phyloP scores from a whole-genome alignment of 495 filamentous ascomycete genomes.

The Penicillium waksmanii region DNA sequence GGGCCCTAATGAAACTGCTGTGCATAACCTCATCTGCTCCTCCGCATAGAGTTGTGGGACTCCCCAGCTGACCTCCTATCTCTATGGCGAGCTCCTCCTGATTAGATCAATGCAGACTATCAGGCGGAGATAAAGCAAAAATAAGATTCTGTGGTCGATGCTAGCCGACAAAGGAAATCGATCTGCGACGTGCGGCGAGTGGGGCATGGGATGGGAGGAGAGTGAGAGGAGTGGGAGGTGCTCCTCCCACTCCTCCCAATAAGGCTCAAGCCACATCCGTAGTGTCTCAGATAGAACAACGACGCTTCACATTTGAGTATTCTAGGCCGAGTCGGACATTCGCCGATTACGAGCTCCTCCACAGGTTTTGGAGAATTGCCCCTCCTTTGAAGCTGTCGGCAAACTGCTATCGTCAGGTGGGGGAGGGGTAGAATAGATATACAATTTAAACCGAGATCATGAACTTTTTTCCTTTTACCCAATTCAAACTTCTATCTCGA shows the following conservation, averaged over 20 bases:
- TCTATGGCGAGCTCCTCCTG: background rate
- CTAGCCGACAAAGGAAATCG: background rate
- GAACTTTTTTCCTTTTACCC: constrained; percentile 3
- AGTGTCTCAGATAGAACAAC: background rate
- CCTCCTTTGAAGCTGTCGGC: constrained; percentile 1
- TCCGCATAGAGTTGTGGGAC: background rate
- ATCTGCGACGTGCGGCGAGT: background rate
- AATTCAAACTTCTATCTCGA: background rate
- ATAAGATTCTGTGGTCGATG: background rate
- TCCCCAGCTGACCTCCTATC: background rate
- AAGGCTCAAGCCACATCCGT: background rate
- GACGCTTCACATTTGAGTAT: background rate
- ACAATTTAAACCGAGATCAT: constrained; percentile 10
- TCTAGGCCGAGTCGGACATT: background rate
- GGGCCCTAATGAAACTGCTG: background rate
- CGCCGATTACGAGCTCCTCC: constrained; percentile 1
- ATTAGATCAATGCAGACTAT: background rate
- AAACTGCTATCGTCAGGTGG: background rate
- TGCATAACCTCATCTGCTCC: background rate
- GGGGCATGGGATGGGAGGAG: background rate
- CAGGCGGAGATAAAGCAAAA: background rate
- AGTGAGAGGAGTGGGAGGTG: constrained; percentile 15
- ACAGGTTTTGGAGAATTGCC: background rate
- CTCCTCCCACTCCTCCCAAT: constrained; percentile 17
- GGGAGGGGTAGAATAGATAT: background rate